These are phyloP conservation scores for Paramecium pentaurelia DNA, from an alignment of 73 alveolate genomes.

Conservation along the genomic window DNA sequence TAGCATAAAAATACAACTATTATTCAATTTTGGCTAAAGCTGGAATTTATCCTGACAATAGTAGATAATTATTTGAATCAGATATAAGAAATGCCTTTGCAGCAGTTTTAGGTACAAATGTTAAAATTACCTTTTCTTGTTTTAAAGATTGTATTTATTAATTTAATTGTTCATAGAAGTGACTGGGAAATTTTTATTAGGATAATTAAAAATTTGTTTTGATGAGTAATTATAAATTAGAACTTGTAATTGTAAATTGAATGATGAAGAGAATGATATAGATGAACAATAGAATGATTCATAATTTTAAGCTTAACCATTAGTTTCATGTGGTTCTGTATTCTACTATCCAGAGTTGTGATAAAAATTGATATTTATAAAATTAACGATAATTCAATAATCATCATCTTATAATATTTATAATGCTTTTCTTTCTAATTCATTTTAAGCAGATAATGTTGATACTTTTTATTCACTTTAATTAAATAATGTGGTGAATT, in stretches of 20 bases:
- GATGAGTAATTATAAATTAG: not conserved
- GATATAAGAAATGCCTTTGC: constrained; percentile 17
- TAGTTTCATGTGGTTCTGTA: constrained; percentile 11
- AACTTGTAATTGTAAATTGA: constrained; percentile 19
- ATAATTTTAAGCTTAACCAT: not conserved
- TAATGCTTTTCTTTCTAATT: not conserved
- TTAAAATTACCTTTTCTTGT: constrained; percentile 15
- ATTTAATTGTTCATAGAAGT: not conserved
- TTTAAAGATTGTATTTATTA: not conserved
- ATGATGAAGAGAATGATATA: not conserved
- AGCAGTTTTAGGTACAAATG: not conserved
- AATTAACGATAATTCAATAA: not conserved
- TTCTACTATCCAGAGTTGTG: not conserved
- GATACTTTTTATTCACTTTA: not conserved
- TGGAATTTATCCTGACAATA: constrained; percentile 29
- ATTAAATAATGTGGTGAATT: not conserved
- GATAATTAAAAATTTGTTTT: not conserved
- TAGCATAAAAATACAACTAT: constrained; percentile 41
- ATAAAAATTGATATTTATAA: not conserved
- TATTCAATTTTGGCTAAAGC: constrained; percentile 20
- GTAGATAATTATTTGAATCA: not conserved
- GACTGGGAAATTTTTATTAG: not conserved
- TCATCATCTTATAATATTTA: constrained; percentile 14
- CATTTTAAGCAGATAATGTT: not conserved
- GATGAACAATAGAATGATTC: not conserved